Conservation (phyloP, 164 flowering plant species). For the Brasenia schreberi region DNA sequence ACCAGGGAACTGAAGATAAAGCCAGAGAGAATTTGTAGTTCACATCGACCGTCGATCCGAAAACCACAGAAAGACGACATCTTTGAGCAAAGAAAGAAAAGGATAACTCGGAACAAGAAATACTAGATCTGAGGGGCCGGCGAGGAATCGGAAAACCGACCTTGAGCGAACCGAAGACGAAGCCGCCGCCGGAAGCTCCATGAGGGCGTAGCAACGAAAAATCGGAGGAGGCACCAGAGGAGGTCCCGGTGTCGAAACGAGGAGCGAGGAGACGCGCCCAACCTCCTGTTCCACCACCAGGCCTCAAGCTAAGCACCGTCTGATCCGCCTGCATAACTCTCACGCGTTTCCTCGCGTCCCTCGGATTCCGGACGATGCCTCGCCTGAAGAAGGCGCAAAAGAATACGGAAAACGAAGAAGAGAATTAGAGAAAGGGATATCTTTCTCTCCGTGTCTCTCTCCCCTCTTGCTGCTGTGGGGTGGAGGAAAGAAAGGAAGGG, state of each 20-base stretch:
- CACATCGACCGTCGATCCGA: too few relatives aligned
- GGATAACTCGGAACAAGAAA: background rate
- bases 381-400: background rate
- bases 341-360: conserved; percentile 6
- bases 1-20: conserved; percentile 13
- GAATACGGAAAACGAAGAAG: background rate
- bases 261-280: conserved; percentile 48
- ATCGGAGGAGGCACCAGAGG: conserved; percentile 5
- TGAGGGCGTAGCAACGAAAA: background rate
- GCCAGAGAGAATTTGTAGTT: background rate
- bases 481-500: background rate
- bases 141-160: background rate
- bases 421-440: background rate
- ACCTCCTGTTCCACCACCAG: conserved; percentile 66
- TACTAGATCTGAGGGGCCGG: background rate
- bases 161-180: background rate
- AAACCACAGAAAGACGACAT: background rate
- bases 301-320: conserved; percentile 81
- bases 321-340: conserved; percentile 93
- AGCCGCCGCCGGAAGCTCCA: background rate
- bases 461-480: background rate
- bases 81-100: background rate
- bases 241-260: conserved; percentile 33
- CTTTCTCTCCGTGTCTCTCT: too few relatives aligned
- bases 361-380: conserved; percentile 4